These are phyloP conservation scores for Macrolepiota fuliginosa DNA, from an alignment of 768 basidiomycete species.

Conservation along the genomic window DNA sequence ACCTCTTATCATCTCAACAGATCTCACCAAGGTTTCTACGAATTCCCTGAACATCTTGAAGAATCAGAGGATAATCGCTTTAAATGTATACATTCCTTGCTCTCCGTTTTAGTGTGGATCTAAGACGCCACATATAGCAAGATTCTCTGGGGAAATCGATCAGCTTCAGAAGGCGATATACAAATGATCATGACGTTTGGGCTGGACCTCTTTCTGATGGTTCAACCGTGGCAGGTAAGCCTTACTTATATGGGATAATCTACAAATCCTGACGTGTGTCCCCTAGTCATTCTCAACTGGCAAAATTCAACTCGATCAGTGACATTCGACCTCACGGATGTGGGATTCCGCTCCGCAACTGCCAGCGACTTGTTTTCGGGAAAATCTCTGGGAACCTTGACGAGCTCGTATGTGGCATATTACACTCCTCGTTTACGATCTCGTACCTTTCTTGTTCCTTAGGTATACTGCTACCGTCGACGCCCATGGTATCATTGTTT, in stretches of 20 bases:
- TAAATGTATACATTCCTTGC: constrained; percentile 32
- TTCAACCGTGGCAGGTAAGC: constrained; percentile 42
- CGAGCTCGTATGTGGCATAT: constrained; percentile 28
- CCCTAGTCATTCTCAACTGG: constrained; percentile 45
- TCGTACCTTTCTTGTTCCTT: neutral
- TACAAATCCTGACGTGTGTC: neutral
- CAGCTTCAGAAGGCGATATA: constrained; percentile 43
- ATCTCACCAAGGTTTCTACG: constrained; percentile 32
- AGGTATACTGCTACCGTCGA: constrained; percentile 36
- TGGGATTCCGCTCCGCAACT: constrained; percentile 38
- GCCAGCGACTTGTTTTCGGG: constrained; percentile 40
- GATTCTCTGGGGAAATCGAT: constrained; percentile 44
- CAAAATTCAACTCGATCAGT: constrained; percentile 35
- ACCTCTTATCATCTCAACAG: constrained; percentile 43
- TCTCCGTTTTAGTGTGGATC: neutral
- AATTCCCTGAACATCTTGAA: constrained; percentile 36
- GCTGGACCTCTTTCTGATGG: constrained; percentile 46
- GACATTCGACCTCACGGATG: constrained; percentile 40
- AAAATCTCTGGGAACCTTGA: constrained; percentile 31
- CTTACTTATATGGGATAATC: neutral
- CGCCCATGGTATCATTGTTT: constrained; percentile 32
- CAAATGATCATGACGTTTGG: constrained; percentile 49
- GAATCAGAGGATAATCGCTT: constrained; percentile 39
- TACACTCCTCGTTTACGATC: neutral
- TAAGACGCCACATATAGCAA: constrained; percentile 30